Conservation (phyloP, 768 basidiomycete species). For the Psilocybe subaeruginosa region DNA sequence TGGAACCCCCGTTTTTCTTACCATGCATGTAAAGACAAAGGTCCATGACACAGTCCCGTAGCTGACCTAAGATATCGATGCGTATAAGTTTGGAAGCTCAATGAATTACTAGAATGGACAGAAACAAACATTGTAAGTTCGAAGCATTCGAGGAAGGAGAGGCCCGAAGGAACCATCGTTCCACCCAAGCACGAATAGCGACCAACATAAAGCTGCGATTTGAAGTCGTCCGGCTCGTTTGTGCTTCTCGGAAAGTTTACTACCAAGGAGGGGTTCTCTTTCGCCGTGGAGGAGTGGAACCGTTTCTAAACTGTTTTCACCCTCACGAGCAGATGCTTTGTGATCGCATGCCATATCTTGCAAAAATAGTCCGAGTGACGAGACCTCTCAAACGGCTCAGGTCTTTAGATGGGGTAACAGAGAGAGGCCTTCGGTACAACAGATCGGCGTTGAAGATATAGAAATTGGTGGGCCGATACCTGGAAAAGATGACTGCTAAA, state of each 20-base stretch:
- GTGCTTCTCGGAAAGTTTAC: neutral
- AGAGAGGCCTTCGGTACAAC: no score
- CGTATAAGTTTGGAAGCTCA: slow-evolving; percentile 15
- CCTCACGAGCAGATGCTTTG: no score
- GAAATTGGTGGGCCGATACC: no score
- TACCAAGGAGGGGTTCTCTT: no score
- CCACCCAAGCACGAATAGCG: slow-evolving; percentile 72
- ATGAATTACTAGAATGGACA: neutral
- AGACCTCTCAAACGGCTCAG: no score
- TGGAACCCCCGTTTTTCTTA: slow-evolving; percentile 14
- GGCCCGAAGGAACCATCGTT: slow-evolving; percentile 78
- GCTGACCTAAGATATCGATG: slow-evolving; percentile 38
- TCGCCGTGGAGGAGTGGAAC: no score
- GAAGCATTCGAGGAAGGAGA: slow-evolving; percentile 71
- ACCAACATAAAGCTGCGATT: slow-evolving; percentile 55
- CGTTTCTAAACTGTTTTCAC: no score
- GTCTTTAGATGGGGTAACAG: no score
- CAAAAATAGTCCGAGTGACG: no score
- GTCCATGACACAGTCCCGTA: slow-evolving; percentile 63
- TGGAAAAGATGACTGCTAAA: no score
- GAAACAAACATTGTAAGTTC: slow-evolving; percentile 45
- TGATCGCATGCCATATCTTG: no score
- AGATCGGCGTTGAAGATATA: no score
- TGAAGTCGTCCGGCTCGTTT: slow-evolving; percentile 37
- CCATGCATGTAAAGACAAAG: slow-evolving; percentile 47